Percentiles rank a stretch among this genome's conserved stretches.
phyloP scores from a whole-genome alignment of 169 alveolate genomes.

The Babesia bovis region DNA sequence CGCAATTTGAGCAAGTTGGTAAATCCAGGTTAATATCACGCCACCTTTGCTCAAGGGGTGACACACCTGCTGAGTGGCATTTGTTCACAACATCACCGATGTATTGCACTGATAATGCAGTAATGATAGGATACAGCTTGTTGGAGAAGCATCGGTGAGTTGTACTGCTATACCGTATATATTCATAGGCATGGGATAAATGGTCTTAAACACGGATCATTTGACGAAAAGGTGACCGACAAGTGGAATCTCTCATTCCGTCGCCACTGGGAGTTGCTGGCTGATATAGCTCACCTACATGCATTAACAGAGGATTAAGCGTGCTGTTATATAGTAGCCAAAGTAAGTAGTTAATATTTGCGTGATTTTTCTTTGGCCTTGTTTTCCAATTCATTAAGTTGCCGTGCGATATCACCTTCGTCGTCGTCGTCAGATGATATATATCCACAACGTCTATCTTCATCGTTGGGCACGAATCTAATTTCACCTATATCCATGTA shows the following conservation, averaged over 20 bases:
- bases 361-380: not conserved
- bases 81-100: slow-evolving; percentile 42
- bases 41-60: not conserved
- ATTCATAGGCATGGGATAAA: slow-evolving; percentile 43
- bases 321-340: too few species aligned
- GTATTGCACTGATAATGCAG: slow-evolving; percentile 64
- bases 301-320: slow-evolving; percentile 24
- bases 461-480: slow-evolving; percentile 54
- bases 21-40: slow-evolving; percentile 10
- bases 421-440: slow-evolving; percentile 23
- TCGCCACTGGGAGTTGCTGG: slow-evolving; percentile 60
- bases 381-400: slow-evolving; percentile 10
- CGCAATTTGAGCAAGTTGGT: slow-evolving; percentile 10
- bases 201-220: slow-evolving; percentile 17
- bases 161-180: not conserved
- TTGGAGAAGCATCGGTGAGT: slow-evolving; percentile 63
- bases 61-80: slow-evolving; percentile 16
- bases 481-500: slow-evolving; percentile 51
- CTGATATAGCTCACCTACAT: slow-evolving; percentile 50
- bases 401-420: slow-evolving; percentile 7
- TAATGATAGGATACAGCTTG: slow-evolving; percentile 61
- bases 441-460: slow-evolving; percentile 48
- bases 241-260: slow-evolving; percentile 54
- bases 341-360: too few species aligned
- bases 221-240: slow-evolving; percentile 15